phyloP scores from a whole-genome alignment of 2,329 filamentous ascomycete genomes.

The Pestalotiopsis sp. region DNA sequence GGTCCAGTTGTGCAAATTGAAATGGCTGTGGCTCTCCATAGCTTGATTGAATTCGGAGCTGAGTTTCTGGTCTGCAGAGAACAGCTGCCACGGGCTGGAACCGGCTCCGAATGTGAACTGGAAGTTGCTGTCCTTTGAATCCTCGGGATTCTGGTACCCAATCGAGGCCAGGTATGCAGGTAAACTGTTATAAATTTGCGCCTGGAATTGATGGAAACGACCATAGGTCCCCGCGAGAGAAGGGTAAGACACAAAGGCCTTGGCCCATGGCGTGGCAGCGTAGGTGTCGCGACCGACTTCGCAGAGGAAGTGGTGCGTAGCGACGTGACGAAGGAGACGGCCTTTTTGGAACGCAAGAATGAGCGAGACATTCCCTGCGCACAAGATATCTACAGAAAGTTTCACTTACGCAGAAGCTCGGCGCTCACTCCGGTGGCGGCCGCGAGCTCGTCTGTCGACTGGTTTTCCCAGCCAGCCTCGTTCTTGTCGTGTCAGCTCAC shows the following conservation, averaged over 20 bases:
- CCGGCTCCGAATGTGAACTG: neutral
- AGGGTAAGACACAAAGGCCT: constrained; percentile 29
- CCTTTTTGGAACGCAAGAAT: constrained; percentile 19
- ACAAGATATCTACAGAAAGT: neutral
- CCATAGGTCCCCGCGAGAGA: constrained; percentile 35
- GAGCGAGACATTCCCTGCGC: neutral
- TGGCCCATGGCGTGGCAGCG: constrained; percentile 35
- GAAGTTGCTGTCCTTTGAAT: neutral
- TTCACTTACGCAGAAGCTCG: neutral
- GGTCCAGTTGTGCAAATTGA: constrained; percentile 40
- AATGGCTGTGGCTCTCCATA: constrained; percentile 41
- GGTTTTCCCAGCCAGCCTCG: neutral
- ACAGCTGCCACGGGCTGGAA: constrained; percentile 33
- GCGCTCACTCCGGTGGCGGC: neutral
- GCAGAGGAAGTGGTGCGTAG: constrained; percentile 36
- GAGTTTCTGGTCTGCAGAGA: constrained; percentile 32
- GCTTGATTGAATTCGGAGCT: constrained; percentile 36
- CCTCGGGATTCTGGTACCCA: neutral
- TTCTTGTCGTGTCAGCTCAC: neutral
- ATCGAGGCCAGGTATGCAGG: neutral
- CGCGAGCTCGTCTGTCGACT: neutral
- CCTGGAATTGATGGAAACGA: constrained; percentile 35
- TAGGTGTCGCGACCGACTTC: constrained; percentile 38
- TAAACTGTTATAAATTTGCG: neutral
- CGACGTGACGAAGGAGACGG: constrained; percentile 38